Conservation (phyloP, 164 flowering plant species). For the Macadamia integrifolia region DNA sequence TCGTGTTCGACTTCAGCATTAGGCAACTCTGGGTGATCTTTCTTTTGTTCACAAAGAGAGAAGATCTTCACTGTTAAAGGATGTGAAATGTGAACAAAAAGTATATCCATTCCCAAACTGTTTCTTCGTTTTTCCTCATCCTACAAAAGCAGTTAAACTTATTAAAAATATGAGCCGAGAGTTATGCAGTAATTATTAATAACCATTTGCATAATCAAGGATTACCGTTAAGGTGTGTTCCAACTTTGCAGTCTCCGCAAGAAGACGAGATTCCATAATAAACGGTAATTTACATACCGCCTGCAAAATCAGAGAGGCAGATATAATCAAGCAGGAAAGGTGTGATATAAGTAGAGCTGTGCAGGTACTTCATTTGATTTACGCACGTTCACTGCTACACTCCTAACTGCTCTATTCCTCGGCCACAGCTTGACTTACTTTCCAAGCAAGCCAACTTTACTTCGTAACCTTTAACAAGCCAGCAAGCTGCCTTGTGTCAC, state of each 20-base stretch:
- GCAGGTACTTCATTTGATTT: neutral
- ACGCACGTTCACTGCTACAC: no score
- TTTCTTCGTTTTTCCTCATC: conserved; percentile 49
- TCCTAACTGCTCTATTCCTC: no score
- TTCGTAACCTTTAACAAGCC: no score
- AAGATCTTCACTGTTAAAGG: conserved; percentile 29
- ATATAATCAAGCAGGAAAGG: neutral
- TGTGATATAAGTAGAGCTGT: neutral
- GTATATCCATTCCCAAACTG: conserved; percentile 29
- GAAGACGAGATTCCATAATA: conserved; percentile 52
- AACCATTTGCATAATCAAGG: conserved; percentile 2
- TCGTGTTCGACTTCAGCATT: conserved; percentile 20
- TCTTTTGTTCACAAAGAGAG: conserved; percentile 21
- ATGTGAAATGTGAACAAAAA: conserved; percentile 34
- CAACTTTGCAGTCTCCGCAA: conserved; percentile 41
- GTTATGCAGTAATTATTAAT: neutral
- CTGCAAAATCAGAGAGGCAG: conserved; percentile 24
- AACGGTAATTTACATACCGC: conserved; percentile 48
- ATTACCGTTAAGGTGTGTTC: conserved; percentile 45
- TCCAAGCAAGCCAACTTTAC: no score
- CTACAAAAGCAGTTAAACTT: conserved; percentile 18
- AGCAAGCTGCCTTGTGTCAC: no score
- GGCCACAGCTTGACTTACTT: no score
- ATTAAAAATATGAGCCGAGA: conserved; percentile 2
- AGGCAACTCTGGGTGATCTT: conserved; percentile 25